phyloP scores from a whole-genome alignment of 2,329 filamentous ascomycete species.

The Cladosporium sphaerospermum region DNA sequence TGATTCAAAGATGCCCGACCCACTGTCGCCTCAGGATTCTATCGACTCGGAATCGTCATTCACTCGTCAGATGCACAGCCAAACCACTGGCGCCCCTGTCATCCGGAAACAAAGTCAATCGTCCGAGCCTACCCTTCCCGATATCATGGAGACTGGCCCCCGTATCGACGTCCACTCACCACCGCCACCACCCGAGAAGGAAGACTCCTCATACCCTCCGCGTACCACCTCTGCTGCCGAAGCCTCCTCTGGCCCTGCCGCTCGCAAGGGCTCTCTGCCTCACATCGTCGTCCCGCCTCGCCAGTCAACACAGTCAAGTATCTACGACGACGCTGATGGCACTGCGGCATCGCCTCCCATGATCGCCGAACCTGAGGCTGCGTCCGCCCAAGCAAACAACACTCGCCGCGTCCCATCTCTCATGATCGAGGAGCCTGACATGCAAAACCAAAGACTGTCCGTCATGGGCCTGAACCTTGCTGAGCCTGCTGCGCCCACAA shows the following conservation, averaged over 20 bases:
- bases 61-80: conserved; percentile 21
- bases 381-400: background rate
- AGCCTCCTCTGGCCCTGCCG: conserved; percentile 6
- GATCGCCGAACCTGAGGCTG: conserved; percentile 19
- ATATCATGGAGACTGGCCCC: conserved; percentile 11
- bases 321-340: conserved; percentile 23
- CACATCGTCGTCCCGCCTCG: conserved; percentile 5
- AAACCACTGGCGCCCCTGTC: background rate
- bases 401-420: background rate
- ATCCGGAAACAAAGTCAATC: conserved; percentile 13
- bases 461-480: conserved; percentile 11
- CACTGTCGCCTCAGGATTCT: conserved; percentile 15
- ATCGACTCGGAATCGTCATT: conserved; percentile 11
- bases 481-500: conserved; percentile 16
- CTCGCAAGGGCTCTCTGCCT: conserved; percentile 7
- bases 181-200: conserved; percentile 21
- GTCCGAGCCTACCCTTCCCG: conserved; percentile 13
- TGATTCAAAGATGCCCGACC: conserved; percentile 26
- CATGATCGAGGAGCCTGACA: conserved; percentile 1
- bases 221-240: conserved; percentile 6
- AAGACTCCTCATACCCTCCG: conserved; percentile 14
- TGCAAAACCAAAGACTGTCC: conserved; percentile 12
- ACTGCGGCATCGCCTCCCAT: conserved; percentile 13
- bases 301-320: conserved; percentile 21
- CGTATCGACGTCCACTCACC: conserved; percentile 18